Evolutionary conservation across 495 filamentous ascomycete genomes (phyloP).

Genomic region (Jackrogersella multiformis): DNA sequence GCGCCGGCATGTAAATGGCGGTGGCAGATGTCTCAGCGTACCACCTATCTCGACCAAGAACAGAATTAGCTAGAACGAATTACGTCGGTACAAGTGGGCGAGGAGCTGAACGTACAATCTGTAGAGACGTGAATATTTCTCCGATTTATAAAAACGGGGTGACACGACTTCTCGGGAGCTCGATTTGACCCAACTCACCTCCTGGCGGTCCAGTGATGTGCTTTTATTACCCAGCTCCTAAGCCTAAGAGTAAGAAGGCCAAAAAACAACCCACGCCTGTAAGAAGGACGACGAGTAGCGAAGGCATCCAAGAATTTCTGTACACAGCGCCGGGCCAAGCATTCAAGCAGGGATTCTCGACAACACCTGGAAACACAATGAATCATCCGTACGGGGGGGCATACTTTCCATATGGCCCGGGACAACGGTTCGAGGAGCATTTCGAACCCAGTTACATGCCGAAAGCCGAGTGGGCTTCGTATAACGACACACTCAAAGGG

Average conservation of each 20-base stretch:
- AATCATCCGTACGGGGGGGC: slow-evolving; percentile 6
- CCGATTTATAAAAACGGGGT: slow-evolving; percentile 15
- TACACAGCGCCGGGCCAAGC: not conserved
- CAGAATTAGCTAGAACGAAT: slow-evolving; percentile 22
- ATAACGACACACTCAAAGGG: slow-evolving; percentile 9
- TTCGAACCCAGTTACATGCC: slow-evolving; percentile 26
- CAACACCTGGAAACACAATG: not conserved
- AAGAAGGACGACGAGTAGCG: slow-evolving; percentile 2
- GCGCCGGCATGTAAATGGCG: slow-evolving; percentile 14
- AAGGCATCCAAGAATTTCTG: not conserved
- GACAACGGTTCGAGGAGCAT: slow-evolving; percentile 15
- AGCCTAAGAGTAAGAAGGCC: slow-evolving; percentile 22
- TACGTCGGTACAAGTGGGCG: not conserved
- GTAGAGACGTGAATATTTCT: not conserved
- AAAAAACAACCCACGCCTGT: not conserved
- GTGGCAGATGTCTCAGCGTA: slow-evolving; percentile 21
- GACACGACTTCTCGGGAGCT: not conserved
- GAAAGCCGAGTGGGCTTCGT: slow-evolving; percentile 22
- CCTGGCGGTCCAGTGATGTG: slow-evolving; percentile 26
- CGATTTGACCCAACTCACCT: not conserved
- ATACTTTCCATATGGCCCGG: slow-evolving; percentile 15
- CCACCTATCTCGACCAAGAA: slow-evolving; percentile 15
- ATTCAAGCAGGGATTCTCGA: slow-evolving; percentile 1
- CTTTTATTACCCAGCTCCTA: slow-evolving; percentile 30
- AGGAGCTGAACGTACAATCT: not conserved